Evolutionary conservation across 179 eudicot genomes (phyloP).

Genomic region (Sideroxylon spinosum): DNA sequence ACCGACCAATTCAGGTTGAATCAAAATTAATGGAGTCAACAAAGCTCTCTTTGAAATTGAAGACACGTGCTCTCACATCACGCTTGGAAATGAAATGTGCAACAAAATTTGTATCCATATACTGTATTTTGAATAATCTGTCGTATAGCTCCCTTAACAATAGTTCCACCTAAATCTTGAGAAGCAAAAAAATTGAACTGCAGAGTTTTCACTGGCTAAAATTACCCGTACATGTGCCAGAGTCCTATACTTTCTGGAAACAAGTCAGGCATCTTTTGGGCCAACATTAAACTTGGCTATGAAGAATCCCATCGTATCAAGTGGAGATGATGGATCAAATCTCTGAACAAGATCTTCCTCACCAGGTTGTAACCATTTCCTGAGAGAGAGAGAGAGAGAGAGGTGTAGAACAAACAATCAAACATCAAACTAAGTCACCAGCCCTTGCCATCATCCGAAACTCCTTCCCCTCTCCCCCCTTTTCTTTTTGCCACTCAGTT

Average conservation of each 20-base stretch:
- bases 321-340: slow-evolving; percentile 72
- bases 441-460: too few relatives aligned
- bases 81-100: too few relatives aligned
- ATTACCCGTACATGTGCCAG: neutral
- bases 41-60: neutral
- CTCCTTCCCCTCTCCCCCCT: too few relatives aligned
- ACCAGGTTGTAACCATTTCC: slow-evolving; percentile 84
- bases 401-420: neutral
- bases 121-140: neutral
- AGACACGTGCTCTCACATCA: too few relatives aligned
- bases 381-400: slow-evolving; percentile 12
- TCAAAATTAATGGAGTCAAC: neutral
- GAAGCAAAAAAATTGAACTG: neutral
- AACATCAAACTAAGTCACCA: neutral
- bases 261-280: slow-evolving; percentile 40
- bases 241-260: neutral
- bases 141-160: neutral
- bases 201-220: too few relatives aligned
- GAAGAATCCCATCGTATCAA: slow-evolving; percentile 93
- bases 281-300: slow-evolving; percentile 89
- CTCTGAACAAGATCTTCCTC: slow-evolving; percentile 90
- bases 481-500: too few relatives aligned
- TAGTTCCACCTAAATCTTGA: neutral
- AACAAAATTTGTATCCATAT: neutral
- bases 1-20: neutral